These are phyloP conservation scores for Macrolepiota dolichaula DNA, from an alignment of 768 basidiomycete genomes.

Conservation along the genomic window DNA sequence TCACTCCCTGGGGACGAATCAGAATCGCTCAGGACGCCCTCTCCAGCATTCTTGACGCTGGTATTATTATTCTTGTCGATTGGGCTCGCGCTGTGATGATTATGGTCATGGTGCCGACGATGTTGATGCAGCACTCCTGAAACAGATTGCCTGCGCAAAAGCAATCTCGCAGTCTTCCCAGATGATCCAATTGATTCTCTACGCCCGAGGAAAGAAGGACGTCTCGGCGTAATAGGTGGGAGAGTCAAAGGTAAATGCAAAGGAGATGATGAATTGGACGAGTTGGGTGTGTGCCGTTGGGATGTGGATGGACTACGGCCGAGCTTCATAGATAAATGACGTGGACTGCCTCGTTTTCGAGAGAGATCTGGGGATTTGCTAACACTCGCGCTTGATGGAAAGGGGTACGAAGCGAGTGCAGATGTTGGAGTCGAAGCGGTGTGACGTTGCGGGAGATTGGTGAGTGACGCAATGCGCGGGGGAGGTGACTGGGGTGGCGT, in stretches of 20 bases:
- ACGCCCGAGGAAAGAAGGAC: slow-evolving; percentile 35
- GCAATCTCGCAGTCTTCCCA: slow-evolving; percentile 28
- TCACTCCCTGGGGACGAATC: slow-evolving; percentile 52
- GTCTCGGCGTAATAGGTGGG: slow-evolving; percentile 42
- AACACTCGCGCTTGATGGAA: slow-evolving; percentile 13
- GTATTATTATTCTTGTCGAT: slow-evolving; percentile 31
- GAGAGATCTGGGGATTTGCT: slow-evolving; percentile 3
- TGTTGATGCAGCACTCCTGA: slow-evolving; percentile 19
- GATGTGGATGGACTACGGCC: slow-evolving; percentile 29
- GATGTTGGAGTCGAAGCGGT: background rate
- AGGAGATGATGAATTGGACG: slow-evolving; percentile 59
- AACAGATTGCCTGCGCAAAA: slow-evolving; percentile 45
- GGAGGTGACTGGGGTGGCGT: slow-evolving; percentile 22
- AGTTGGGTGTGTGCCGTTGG: slow-evolving; percentile 48
- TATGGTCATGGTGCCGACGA: slow-evolving; percentile 6
- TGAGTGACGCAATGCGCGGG: background rate
- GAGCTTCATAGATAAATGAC: slow-evolving; percentile 10
- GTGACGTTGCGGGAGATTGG: slow-evolving; percentile 17
- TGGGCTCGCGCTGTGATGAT: slow-evolving; percentile 33
- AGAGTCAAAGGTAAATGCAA: slow-evolving; percentile 37
- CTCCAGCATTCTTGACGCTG: slow-evolving; percentile 65
- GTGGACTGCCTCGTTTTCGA: slow-evolving; percentile 7
- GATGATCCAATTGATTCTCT: slow-evolving; percentile 30
- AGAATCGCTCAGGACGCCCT: slow-evolving; percentile 76
- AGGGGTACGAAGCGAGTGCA: slow-evolving; percentile 17